Conservation (phyloP, 1,284 basidiomycete species). For the Cryptococcus hybrid region DNA sequence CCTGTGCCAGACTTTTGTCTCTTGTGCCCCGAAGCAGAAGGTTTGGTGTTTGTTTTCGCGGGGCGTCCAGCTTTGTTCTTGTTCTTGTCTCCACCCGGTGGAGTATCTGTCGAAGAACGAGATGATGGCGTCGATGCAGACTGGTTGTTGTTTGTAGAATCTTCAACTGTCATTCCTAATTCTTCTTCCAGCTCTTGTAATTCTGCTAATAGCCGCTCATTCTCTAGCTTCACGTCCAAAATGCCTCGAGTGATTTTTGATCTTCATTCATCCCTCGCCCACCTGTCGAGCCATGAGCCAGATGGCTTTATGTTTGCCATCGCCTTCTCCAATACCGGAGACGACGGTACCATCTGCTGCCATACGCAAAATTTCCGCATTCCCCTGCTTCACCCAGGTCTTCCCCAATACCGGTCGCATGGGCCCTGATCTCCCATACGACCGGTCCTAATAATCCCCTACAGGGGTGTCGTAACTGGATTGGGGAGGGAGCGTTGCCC, state of each 20-base stretch:
- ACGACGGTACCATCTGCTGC: conserved; percentile 21
- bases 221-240: conserved; percentile 49
- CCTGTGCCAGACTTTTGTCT: conserved; percentile 6
- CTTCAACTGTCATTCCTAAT: conserved; percentile 19
- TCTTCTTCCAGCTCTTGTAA: conserved; percentile 36
- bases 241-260: conserved; percentile 36
- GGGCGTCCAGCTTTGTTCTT: conserved; percentile 9
- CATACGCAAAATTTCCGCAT: conserved; percentile 5
- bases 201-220: conserved; percentile 44
- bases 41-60: conserved; percentile 11
- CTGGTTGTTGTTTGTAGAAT: neutral
- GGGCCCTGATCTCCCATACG: conserved; percentile 36
- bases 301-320: conserved; percentile 34
- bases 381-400: neutral
- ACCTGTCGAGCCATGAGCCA: conserved; percentile 45
- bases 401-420: conserved; percentile 30
- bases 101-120: neutral
- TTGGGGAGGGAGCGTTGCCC: neutral
- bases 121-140: neutral
- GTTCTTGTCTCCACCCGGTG: conserved; percentile 1
- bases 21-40: conserved; percentile 16
- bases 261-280: conserved; percentile 19
- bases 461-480: too few species aligned
- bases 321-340: conserved; percentile 8
- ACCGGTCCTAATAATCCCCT: conserved; percentile 13